Evolutionary conservation across 257 asterid genomes (phyloP).

Genomic region (Solanum dulcamara): DNA sequence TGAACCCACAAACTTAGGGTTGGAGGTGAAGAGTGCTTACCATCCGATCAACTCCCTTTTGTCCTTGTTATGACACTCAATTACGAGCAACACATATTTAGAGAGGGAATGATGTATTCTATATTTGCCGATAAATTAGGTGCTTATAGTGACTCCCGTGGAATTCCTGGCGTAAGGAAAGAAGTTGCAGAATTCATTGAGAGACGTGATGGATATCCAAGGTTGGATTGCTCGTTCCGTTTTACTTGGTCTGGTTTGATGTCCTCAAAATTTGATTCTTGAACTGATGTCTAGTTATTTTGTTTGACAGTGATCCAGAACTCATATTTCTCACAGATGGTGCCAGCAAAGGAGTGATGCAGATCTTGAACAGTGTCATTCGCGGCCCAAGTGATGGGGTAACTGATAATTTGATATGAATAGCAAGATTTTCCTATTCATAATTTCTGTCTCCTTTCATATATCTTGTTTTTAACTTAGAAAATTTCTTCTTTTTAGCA

Average conservation of each 20-base stretch:
- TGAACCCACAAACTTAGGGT: no score
- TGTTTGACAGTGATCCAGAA: constrained; percentile 78
- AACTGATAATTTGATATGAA: constrained; percentile 9
- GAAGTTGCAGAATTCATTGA: constrained; percentile 91
- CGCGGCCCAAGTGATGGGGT: constrained; percentile 78
- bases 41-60: no score
- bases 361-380: constrained; percentile 61
- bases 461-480: background rate
- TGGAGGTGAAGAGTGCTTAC: no score
- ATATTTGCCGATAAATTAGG: constrained; percentile 37
- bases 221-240: constrained; percentile 30
- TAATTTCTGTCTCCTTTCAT: background rate
- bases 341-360: constrained; percentile 99
- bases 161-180: constrained; percentile 87
- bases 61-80: background rate
- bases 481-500: background rate
- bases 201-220: constrained; percentile 99
- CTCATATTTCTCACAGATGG: constrained; percentile 94
- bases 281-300: constrained; percentile 5
- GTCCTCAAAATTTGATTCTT: background rate
- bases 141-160: constrained; percentile 98
- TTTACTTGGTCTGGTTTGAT: background rate
- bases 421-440: background rate
- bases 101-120: background rate
- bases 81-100: background rate